Conservation (phyloP, 495 filamentous ascomycete genomes). For the Penicillium macrosclerotiorum region DNA sequence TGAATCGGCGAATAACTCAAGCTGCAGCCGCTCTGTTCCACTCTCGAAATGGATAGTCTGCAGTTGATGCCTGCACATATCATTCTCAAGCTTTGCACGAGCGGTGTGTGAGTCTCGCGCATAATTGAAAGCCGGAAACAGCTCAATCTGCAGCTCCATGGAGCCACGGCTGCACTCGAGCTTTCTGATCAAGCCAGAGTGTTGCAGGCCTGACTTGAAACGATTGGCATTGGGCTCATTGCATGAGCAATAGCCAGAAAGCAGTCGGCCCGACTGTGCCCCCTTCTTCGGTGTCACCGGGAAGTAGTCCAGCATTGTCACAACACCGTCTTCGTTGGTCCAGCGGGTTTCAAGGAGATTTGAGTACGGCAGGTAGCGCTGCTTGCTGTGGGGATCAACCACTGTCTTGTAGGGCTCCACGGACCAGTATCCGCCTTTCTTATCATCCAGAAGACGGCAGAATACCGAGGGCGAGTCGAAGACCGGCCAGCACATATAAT, state of each 20-base stretch:
- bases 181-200: conserved; percentile 56
- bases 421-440: conserved; percentile 68
- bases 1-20: conserved; percentile 62
- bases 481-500: conserved; percentile 77
- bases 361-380: conserved; percentile 66
- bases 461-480: conserved; percentile 67
- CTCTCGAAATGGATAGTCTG: conserved; percentile 63
- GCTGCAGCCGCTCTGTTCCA: conserved; percentile 53
- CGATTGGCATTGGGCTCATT: conserved; percentile 30
- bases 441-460: conserved; percentile 65
- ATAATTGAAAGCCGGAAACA: conserved; percentile 72
- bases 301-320: conserved; percentile 71
- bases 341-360: conserved; percentile 71
- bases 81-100: conserved; percentile 28
- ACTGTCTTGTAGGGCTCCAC: conserved; percentile 49
- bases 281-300: conserved; percentile 39
- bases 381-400: conserved; percentile 58
- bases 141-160: conserved; percentile 59
- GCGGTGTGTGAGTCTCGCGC: conserved; percentile 54
- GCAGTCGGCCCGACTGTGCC: conserved; percentile 18
- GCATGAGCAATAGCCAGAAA: conserved; percentile 40
- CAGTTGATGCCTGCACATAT: conserved; percentile 37
- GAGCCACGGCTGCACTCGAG: conserved; percentile 66
- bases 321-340: conserved; percentile 67
- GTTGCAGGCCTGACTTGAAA: conserved; percentile 41